A percentile compares a stretch with the other conserved stretches of the same genome.
Evolutionary conservation across 1,139 yeast species (phyloP).

Genomic region (Diutina scorzettiae): DNA sequence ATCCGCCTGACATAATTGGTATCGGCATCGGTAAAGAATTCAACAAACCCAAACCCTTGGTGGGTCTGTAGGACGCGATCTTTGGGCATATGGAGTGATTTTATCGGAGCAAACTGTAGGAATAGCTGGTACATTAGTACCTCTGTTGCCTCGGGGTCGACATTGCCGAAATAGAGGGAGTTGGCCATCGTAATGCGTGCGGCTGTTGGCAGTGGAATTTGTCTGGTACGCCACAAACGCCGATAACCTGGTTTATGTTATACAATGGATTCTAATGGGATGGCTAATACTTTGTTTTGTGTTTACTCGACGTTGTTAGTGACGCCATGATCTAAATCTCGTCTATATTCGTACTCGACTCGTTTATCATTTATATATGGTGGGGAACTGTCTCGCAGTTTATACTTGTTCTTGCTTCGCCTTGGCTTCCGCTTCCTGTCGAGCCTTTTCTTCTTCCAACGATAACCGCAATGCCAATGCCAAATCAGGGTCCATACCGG

Average conservation of each 20-base stretch:
- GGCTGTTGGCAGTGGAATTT: too few relatives aligned
- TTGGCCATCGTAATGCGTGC: neutral
- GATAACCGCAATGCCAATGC: constrained; percentile 87
- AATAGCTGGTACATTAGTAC: constrained; percentile 65
- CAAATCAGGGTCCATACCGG: constrained; percentile 91
- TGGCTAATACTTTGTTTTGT: too few relatives aligned
- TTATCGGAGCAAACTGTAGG: constrained; percentile 76
- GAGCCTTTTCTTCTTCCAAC: constrained; percentile 67
- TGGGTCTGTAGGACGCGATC: constrained; percentile 61
- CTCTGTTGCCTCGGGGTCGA: constrained; percentile 66
- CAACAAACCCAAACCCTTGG: constrained; percentile 87
- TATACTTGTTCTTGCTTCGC: constrained; percentile 11
- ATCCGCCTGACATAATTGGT: constrained; percentile 60
- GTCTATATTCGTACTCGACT: too few relatives aligned
- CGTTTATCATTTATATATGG: too few relatives aligned
- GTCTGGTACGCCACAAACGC: too few relatives aligned
- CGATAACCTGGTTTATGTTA: too few relatives aligned
- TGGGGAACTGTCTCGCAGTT: too few relatives aligned
- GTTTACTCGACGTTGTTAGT: too few relatives aligned
- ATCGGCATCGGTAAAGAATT: constrained; percentile 48
- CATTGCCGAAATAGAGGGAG: constrained; percentile 70
- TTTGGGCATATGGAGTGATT: constrained; percentile 60
- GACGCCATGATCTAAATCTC: too few relatives aligned
- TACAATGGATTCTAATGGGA: too few relatives aligned
- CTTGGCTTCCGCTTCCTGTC: constrained; percentile 55